phyloP scores from a whole-genome alignment of 1,139 yeast species.

The Kurtzmaniella quercitrusa region DNA sequence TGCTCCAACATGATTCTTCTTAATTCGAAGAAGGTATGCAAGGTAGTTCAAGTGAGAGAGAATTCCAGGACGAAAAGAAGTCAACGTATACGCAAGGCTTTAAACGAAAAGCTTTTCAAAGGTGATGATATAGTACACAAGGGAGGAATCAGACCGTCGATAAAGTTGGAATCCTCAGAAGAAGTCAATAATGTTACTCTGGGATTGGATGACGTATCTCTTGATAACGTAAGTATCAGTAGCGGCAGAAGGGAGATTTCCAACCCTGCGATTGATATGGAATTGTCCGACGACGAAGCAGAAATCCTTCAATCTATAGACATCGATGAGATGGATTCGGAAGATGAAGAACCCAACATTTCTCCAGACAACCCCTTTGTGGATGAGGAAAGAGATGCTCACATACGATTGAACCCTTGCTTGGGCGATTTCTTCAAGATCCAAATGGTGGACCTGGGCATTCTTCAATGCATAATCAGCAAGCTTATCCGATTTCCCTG shows the following conservation, averaged over 20 bases:
- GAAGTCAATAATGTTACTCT: constrained; percentile 26
- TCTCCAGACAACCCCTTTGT: constrained; percentile 48
- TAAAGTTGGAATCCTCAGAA: not conserved
- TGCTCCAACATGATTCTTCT: constrained; percentile 48
- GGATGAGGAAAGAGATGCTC: constrained; percentile 30
- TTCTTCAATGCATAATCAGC: constrained; percentile 29
- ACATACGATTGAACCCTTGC: constrained; percentile 33
- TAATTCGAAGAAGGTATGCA: constrained; percentile 35
- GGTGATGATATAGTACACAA: constrained; percentile 1
- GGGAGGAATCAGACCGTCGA: not conserved
- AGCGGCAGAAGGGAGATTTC: not conserved
- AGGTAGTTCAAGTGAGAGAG: constrained; percentile 34
- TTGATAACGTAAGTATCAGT: constrained; percentile 27
- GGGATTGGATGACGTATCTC: constrained; percentile 37
- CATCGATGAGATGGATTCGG: constrained; percentile 29
- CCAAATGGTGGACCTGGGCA: constrained; percentile 36
- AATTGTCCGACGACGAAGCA: not conserved
- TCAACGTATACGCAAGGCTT: constrained; percentile 29
- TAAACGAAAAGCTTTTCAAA: constrained; percentile 21
- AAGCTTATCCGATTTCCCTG: constrained; percentile 41
- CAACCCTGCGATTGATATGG: not conserved
- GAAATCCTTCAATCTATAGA: not conserved
- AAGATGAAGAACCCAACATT: constrained; percentile 44
- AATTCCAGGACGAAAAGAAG: constrained; percentile 28
- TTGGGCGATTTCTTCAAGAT: constrained; percentile 45